A percentile compares a stretch with the other conserved stretches of the same genome.
These are phyloP conservation scores for Brassica napus DNA, from an alignment of 345 rosid species.

Conservation along the genomic window DNA sequence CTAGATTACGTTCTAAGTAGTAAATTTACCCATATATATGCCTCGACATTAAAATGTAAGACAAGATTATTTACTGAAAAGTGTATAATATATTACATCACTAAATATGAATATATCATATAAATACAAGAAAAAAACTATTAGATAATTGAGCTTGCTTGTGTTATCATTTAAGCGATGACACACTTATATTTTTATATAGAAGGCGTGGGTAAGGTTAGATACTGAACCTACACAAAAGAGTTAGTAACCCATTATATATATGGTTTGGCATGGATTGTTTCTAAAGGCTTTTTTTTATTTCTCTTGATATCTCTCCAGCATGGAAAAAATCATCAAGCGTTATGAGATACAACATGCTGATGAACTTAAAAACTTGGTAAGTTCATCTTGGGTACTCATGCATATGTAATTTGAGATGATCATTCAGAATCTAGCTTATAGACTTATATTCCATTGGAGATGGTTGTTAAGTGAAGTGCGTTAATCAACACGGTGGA, in stretches of 20 bases:
- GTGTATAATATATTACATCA: neutral
- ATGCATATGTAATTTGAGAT: neutral
- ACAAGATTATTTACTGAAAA: neutral
- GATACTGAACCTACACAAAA: neutral
- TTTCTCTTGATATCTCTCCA: slow-evolving; percentile 4
- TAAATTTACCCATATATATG: neutral
- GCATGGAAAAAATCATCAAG: slow-evolving; percentile 26
- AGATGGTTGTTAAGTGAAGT: too few relatives aligned
- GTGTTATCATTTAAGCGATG: neutral
- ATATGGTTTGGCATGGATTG: neutral
- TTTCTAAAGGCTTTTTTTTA: slow-evolving; percentile 2
- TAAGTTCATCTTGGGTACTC: slow-evolving; percentile 11
- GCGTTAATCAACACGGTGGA: too few relatives aligned
- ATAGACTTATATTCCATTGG: too few relatives aligned
- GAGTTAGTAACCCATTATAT: neutral
- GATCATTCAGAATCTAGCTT: too few relatives aligned
- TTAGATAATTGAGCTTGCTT: neutral
- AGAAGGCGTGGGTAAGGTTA: neutral
- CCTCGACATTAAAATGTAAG: neutral
- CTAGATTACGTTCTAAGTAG: neutral
- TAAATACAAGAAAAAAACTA: neutral
- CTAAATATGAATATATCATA: neutral
- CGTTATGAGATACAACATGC: slow-evolving; percentile 8
- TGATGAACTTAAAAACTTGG: slow-evolving; percentile 20
- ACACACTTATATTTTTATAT: neutral